Conservation (phyloP, 805 yeast species). For the Spencermartinsiella europaea region DNA sequence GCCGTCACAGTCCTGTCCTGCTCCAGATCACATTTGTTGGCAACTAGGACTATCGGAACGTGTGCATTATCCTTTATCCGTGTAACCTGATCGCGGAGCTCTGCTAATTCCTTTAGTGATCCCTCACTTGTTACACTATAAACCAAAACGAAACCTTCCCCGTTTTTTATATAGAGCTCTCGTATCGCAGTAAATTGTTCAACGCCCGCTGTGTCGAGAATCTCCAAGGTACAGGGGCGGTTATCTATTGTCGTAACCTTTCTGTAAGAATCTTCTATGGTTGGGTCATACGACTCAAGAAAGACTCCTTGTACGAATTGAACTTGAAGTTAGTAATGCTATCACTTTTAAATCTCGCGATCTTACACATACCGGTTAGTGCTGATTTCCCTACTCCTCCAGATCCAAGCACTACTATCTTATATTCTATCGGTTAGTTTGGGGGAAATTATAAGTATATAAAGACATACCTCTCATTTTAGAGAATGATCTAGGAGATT, state of each 20-base stretch:
- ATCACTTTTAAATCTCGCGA: not conserved
- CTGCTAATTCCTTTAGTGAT: constrained; percentile 71
- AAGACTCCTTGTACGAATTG: constrained; percentile 89
- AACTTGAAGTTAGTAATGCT: constrained; percentile 35
- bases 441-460: not conserved
- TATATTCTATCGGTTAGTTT: constrained; percentile 52
- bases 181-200: constrained; percentile 97
- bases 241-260: constrained; percentile 87
- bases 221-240: constrained; percentile 78
- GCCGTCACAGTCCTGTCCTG: constrained; percentile 70
- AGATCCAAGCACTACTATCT: constrained; percentile 88
- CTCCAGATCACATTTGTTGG: constrained; percentile 82
- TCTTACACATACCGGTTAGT: constrained; percentile 42
- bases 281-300: constrained; percentile 90
- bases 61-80: constrained; percentile 67
- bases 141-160: constrained; percentile 84
- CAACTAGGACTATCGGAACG: constrained; percentile 87
- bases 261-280: constrained; percentile 92
- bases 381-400: constrained; percentile 98
- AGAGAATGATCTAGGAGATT: too few species aligned
- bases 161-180: constrained; percentile 63
- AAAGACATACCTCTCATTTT: constrained; percentile 6
- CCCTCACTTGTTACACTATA: constrained; percentile 76
- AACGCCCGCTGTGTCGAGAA: constrained; percentile 88
- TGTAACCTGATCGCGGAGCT: constrained; percentile 76